Percentiles rank a stretch among this genome's conserved stretches.
phyloP scores from a whole-genome alignment of 495 filamentous ascomycete genomes.

The Aspergillus nidulans region DNA sequence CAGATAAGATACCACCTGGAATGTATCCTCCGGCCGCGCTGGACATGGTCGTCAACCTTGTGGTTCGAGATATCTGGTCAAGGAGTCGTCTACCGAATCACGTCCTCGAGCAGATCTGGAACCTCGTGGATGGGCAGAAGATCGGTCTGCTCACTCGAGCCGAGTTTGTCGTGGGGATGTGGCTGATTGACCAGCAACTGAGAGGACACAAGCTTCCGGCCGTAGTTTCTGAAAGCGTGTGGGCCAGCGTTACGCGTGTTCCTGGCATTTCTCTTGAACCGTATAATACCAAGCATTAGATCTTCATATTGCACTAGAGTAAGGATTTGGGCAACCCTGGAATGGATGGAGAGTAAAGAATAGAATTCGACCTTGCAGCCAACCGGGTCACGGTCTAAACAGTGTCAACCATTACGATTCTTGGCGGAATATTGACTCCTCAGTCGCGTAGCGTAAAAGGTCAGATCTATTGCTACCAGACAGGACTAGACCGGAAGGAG shows the following conservation, averaged over 20 bases:
- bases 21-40: constrained; percentile 25
- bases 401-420: no score
- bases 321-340: background rate
- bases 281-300: background rate
- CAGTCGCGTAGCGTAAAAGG: no score
- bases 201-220: constrained; percentile 83
- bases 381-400: no score
- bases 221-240: constrained; percentile 75
- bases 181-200: constrained; percentile 87
- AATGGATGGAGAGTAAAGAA: no score
- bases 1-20: background rate
- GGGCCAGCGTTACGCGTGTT: constrained; percentile 71
- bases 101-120: constrained; percentile 77
- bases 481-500: no score
- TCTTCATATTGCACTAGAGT: background rate
- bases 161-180: constrained; percentile 94
- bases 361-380: no score
- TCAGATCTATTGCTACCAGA: no score
- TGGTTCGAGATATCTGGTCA: constrained; percentile 82
- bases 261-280: constrained; percentile 33
- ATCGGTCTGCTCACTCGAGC: constrained; percentile 61
- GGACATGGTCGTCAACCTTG: constrained; percentile 67
- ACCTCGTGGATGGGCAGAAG: constrained; percentile 66
- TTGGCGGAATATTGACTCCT: no score
- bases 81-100: constrained; percentile 65